A percentile compares a stretch with the other conserved stretches of the same genome.
Conservation (phyloP, 345 rosid species). For the Mangifera indica region DNA sequence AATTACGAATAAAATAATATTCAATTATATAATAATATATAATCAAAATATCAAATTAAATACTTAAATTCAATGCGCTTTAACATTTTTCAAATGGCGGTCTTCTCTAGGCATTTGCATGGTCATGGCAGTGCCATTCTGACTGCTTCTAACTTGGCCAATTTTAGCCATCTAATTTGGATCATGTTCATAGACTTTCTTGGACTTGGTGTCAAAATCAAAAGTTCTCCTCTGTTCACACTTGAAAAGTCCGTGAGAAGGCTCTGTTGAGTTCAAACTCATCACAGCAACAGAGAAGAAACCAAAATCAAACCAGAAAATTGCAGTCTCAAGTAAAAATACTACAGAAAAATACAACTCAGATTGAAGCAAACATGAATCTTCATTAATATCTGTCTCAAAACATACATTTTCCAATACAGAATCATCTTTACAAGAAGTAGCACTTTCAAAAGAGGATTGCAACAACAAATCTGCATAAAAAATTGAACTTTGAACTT, state of each 20-base stretch:
- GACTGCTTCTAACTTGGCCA: background rate
- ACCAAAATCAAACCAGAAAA: background rate
- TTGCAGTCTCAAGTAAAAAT: background rate
- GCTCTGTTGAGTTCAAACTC: background rate
- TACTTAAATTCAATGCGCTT: no score
- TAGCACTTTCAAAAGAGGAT: conserved; percentile 25
- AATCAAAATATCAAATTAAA: no score
- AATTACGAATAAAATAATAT: no score
- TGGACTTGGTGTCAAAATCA: background rate
- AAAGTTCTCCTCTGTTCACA: conserved; percentile 32
- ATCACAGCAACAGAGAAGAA: background rate
- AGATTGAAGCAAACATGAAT: conserved; percentile 23
- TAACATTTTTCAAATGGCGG: no score
- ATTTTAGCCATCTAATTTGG: conserved; percentile 10
- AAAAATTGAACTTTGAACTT: conserved; percentile 34
- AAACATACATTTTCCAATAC: conserved; percentile 32
- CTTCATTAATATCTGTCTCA: conserved; percentile 20
- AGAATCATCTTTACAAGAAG: conserved; percentile 25
- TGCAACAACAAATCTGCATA: conserved; percentile 38
- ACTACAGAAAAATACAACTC: background rate
- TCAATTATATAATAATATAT: no score
- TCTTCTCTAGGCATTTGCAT: background rate
- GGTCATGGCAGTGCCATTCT: background rate
- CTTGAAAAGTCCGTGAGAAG: background rate
- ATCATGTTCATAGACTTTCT: background rate